phyloP scores from a whole-genome alignment of 1,284 basidiomycete species.

The Retiboletus flavoniger region DNA sequence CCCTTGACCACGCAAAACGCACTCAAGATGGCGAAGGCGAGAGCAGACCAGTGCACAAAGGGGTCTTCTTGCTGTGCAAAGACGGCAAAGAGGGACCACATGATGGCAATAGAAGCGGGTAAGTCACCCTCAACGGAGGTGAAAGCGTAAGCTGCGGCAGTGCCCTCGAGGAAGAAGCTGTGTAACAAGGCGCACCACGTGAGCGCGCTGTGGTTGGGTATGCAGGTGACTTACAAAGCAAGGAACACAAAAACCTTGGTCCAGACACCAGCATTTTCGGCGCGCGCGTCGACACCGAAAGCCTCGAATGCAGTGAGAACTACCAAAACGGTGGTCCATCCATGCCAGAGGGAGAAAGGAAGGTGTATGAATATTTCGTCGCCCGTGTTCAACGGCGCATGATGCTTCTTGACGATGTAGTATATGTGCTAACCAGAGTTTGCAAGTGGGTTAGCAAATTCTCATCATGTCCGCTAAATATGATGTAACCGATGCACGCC shows the following conservation, averaged over 20 bases:
- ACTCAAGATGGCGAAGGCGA: conserved; percentile 84
- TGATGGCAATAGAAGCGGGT: conserved; percentile 82
- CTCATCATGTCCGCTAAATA: conserved; percentile 7
- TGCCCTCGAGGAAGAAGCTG: conserved; percentile 91
- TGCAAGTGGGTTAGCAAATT: conserved; percentile 13
- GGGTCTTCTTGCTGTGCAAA: conserved; percentile 63
- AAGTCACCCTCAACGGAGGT: conserved; percentile 88
- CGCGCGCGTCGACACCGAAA: conserved; percentile 77
- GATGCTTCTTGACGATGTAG: conserved; percentile 86
- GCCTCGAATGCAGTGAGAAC: conserved; percentile 88
- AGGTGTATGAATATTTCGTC: conserved; percentile 84
- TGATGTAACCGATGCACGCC: conserved; percentile 5
- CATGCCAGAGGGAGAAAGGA: conserved; percentile 92
- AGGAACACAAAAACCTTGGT: conserved; percentile 95
- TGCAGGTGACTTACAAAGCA: conserved; percentile 52
- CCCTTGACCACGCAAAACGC: conserved; percentile 83
- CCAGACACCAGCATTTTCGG: conserved; percentile 74
- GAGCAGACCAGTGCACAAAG: conserved; percentile 88
- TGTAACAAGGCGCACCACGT: conserved; percentile 1
- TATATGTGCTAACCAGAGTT: conserved; percentile 70
- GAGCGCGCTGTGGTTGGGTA: conserved; percentile 6
- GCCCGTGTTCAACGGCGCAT: conserved; percentile 58
- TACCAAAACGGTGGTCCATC: conserved; percentile 91
- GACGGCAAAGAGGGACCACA: conserved; percentile 82
- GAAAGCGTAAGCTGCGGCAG: conserved; percentile 89